Evolutionary conservation across 441 rosid genomes (phyloP), one percentile per base, ranked within the genome.

Genomic region (Corymbia citriodora): DNA sequence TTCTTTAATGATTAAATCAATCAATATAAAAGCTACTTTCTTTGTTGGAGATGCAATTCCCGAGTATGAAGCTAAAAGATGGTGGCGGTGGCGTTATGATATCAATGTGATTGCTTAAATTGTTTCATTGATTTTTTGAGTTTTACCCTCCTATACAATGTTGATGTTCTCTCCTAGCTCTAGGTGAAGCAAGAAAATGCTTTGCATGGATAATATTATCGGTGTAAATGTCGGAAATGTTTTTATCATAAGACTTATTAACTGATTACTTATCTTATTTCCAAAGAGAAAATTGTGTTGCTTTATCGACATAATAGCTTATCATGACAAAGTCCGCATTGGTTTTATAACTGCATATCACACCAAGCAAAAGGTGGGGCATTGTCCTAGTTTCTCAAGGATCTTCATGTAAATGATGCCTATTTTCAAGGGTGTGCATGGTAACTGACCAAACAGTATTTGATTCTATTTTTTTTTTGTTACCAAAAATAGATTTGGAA

Each of bases 81-180:
- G 94, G 92, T 98, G 99, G 99, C 90, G 89, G 70, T 98, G 99
- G 99, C 97, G 99, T 57, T 97, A 98, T 89, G 96, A 96, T 74
- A 91, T 96, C 92, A 96, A 97, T 99, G 99, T 98, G 92, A 89
- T 87, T 49, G 65, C 55, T 65, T 72, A 68, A 68, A 55, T 61
- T 57, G 55, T 87, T 45, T 90, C 65, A 87, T 92, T 49, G 88
- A 70, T 88, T 52, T 50, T 87, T 65, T 48, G 83, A 52, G 36
- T 36, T 33, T 33, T 33, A 25, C 70, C 25, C 59, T 88, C 72
- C 8, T 31, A n/a, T 87, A 86, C 49, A 70, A 89, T 55, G 63
- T 57, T 59, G 29, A 23, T 45, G 54, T 61, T 53, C 48, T 89
- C 86, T 55, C 53, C 82, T 59, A 48, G 85, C 52, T 48, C 21